These are phyloP conservation scores for Sequoiadendron giganteum DNA, from an alignment of 75 land plant species.

Conservation along the genomic window DNA sequence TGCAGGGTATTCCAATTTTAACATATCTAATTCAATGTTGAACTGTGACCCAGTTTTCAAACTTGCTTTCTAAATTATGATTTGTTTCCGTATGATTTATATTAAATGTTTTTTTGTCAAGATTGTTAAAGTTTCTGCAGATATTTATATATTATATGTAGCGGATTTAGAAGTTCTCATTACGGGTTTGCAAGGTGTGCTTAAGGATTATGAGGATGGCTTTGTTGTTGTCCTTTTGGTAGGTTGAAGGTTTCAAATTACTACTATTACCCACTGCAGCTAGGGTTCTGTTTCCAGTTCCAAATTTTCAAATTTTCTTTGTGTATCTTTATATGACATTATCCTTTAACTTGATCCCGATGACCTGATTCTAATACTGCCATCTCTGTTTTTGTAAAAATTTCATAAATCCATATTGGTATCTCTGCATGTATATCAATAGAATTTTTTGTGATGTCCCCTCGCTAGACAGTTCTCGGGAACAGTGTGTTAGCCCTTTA, in stretches of 20 bases:
- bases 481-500: no score
- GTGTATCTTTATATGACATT: background rate
- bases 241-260: background rate
- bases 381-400: background rate
- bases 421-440: background rate
- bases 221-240: background rate
- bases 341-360: background rate
- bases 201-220: no score
- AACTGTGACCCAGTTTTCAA: background rate
- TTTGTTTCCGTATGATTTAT: background rate
- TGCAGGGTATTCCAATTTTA: background rate
- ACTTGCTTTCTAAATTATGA: background rate
- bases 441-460: no score
- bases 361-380: background rate
- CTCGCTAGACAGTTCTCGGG: no score
- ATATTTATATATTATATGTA: background rate
- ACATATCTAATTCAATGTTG: background rate
- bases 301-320: background rate
- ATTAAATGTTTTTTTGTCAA: background rate
- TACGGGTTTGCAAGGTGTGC: background rate
- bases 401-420: background rate
- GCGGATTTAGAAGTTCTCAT: background rate
- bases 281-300: background rate
- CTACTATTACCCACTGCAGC: background rate
- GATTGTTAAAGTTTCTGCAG: background rate